These are phyloP conservation scores for Iberis amara DNA, from an alignment of 441 rosid genomes.

Conservation along the genomic window DNA sequence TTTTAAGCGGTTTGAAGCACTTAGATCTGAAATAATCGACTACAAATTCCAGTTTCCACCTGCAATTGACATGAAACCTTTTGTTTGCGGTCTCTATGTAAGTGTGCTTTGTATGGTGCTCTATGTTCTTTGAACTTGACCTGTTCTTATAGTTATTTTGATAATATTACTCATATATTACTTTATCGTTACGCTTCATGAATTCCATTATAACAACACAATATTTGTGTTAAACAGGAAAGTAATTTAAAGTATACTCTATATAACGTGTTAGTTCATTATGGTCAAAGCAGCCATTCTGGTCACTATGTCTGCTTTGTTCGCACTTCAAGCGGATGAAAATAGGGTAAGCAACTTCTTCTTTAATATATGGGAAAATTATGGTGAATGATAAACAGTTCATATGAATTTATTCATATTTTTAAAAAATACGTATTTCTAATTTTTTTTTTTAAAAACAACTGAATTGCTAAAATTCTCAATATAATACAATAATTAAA, in stretches of 20 bases:
- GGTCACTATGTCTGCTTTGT: slow-evolving; percentile 94
- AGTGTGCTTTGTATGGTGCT: slow-evolving; percentile 35
- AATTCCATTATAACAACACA: neutral
- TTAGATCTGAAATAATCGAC: slow-evolving; percentile 66
- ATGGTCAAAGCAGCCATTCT: slow-evolving; percentile 75
- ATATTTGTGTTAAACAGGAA: slow-evolving; percentile 48
- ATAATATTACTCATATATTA: neutral
- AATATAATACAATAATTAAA: too few species aligned
- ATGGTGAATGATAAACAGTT: too few species aligned
- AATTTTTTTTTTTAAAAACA: too few species aligned
- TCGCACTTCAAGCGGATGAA: slow-evolving; percentile 90
- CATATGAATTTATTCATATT: too few species aligned
- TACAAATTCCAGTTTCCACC: slow-evolving; percentile 60
- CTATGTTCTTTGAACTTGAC: slow-evolving; percentile 1
- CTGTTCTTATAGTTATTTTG: too few species aligned
- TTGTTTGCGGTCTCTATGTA: slow-evolving; percentile 71
- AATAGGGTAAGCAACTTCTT: slow-evolving; percentile 66
- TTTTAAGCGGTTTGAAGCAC: slow-evolving; percentile 78
- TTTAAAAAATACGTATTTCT: too few species aligned
- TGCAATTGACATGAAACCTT: slow-evolving; percentile 75
- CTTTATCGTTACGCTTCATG: slow-evolving; percentile 1
- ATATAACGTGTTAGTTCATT: slow-evolving; percentile 89
- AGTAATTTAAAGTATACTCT: slow-evolving; percentile 83
- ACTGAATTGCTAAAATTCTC: too few species aligned
- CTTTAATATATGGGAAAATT: too few species aligned